These are phyloP conservation scores for Platanus orientalis DNA, from an alignment of 164 flowering plant genomes.

Conservation along the genomic window DNA sequence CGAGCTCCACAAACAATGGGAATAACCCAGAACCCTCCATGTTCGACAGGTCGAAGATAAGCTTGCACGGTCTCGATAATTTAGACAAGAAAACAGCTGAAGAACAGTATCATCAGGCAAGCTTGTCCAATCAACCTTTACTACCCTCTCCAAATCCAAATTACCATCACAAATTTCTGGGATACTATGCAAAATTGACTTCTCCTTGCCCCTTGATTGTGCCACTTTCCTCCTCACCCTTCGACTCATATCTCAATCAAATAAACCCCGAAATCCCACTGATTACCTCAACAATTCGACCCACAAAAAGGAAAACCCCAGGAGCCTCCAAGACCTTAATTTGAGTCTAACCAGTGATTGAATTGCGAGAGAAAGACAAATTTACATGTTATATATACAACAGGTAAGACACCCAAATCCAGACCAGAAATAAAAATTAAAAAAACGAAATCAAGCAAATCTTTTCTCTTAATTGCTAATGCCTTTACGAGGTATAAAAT, in stretches of 20 bases:
- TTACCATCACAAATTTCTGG: slow-evolving; percentile 36
- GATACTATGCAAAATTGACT: slow-evolving; percentile 27
- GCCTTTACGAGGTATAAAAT: not conserved
- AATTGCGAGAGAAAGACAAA: not conserved
- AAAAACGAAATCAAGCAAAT: not conserved
- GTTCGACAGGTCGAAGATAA: slow-evolving; percentile 75
- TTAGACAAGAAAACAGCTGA: slow-evolving; percentile 74
- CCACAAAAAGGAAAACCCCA: not conserved
- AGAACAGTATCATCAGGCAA: slow-evolving; percentile 89
- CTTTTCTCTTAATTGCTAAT: not conserved
- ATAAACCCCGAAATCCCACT: slow-evolving; percentile 7
- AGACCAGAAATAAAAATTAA: too few species aligned
- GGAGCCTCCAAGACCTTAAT: not conserved
- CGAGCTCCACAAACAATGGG: slow-evolving; percentile 76
- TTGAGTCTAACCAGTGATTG: not conserved
- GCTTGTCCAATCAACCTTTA: slow-evolving; percentile 76
- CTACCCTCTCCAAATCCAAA: slow-evolving; percentile 23
- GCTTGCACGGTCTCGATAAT: slow-evolving; percentile 91
- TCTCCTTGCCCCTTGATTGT: slow-evolving; percentile 42
- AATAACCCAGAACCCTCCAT: slow-evolving; percentile 57
- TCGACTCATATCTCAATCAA: slow-evolving; percentile 59
- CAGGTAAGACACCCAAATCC: too few species aligned
- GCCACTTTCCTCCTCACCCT: slow-evolving; percentile 68
- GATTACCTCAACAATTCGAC: not conserved
- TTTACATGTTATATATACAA: not conserved